Evolutionary conservation across 306 rosid species (phyloP), one percentile per base, ranked within the genome.

Genomic region (Glycine soja): DNA sequence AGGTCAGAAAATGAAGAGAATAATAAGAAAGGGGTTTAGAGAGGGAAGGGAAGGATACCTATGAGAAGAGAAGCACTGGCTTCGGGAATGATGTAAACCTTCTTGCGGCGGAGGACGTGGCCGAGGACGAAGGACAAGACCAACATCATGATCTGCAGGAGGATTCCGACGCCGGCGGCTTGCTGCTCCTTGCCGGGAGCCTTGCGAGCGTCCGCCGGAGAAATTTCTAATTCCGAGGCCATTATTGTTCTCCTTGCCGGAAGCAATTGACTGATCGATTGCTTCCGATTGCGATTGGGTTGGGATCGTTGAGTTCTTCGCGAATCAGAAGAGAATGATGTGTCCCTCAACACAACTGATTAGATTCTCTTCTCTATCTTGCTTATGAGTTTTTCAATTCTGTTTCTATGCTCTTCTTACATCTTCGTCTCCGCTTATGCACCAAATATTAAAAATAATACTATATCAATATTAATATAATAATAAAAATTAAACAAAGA

Each of bases 81-180:
- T 90, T 95, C 99, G 3, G 99, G 99, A 59, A 95, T 90, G 80
- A 91, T 80, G 71, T 93, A 93, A 84, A 95, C 74, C 81, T 87
- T 93, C 80, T 93, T 94, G 56, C 98, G 99, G 66, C 99, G 98
- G 50, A 95, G 99, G 62, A 95, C 97, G 69, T 95, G 99, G 36
- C 99, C 99, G 12, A 95, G 93, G 72, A 95, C 98, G 89, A 95
- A 95, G 52, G 99, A 93, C 70, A 95, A 76, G 16, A 95, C 99
- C 30, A 95, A 86, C 99, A 95, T 95, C 99, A 95, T 95, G 92
- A 95, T 95, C 94, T 95, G 99, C 30, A 95, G 98, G 69, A 95
- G 99, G 72, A 95, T 93, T 82, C 99, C 99, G 42, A 95, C 96
- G 38, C 99, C 99, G 80, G 99, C 99, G 32, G 99, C 99, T 82